A percentile compares a stretch with the other conserved stretches of the same genome.
Conservation (phyloP, 257 asterid genomes). For the Osmanthus fragrans region DNA sequence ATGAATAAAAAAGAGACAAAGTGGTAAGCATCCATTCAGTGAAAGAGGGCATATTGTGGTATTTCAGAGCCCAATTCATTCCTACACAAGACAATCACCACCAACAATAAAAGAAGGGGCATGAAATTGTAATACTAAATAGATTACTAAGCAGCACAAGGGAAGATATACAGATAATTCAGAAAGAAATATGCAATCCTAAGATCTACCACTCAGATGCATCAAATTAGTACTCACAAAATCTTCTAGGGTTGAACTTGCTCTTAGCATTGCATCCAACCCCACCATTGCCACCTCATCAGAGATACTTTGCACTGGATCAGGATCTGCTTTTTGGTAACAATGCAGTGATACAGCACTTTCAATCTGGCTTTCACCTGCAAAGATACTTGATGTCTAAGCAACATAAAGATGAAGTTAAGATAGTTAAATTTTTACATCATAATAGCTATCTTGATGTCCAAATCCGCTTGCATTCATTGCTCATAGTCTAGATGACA, state of each 20-base stretch:
- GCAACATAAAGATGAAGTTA: slow-evolving; percentile 7
- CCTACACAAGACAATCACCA: not conserved
- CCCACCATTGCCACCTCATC: slow-evolving; percentile 57
- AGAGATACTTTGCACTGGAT: slow-evolving; percentile 23
- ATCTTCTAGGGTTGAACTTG: slow-evolving; percentile 93
- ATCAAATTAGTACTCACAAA: slow-evolving; percentile 60
- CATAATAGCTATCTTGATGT: not conserved
- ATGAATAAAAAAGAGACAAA: slow-evolving; percentile 4
- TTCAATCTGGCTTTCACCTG: slow-evolving; percentile 45
- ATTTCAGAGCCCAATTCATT: not conserved
- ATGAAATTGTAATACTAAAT: not conserved
- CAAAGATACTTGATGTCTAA: slow-evolving; percentile 27
- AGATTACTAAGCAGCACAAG: slow-evolving; percentile 7
- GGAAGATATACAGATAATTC: not conserved
- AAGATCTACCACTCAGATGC: slow-evolving; percentile 10
- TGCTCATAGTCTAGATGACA: not conserved
- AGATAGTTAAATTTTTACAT: not conserved
- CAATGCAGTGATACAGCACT: slow-evolving; percentile 23
- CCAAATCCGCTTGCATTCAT: not conserved
- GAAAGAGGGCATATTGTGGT: not conserved
- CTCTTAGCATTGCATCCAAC: slow-evolving; percentile 74
- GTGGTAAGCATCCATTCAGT: slow-evolving; percentile 6
- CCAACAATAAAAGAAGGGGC: not conserved
- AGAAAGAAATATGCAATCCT: not conserved
- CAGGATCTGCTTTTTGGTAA: slow-evolving; percentile 33